These are phyloP conservation scores for Chimonanthus salicifolius DNA, from an alignment of 164 flowering plant species.

Conservation along the genomic window DNA sequence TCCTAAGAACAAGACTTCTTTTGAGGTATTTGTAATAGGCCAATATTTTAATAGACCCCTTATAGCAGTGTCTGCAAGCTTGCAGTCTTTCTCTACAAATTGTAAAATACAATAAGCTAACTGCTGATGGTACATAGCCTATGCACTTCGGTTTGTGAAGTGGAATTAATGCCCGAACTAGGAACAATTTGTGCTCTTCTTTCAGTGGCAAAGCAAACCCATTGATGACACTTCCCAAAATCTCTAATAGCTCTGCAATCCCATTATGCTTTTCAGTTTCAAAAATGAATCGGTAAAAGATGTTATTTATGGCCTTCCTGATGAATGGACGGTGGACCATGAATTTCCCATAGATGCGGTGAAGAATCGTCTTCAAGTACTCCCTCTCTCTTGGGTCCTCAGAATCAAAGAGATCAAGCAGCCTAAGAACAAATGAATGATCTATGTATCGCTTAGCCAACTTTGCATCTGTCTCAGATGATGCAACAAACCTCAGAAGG, in stretches of 20 bases:
- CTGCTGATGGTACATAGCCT: constrained; percentile 71
- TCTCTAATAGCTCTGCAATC: constrained; percentile 71
- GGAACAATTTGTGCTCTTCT: constrained; percentile 78
- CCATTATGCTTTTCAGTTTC: constrained; percentile 85
- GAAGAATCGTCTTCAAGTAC: constrained; percentile 71
- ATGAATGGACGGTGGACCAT: constrained; percentile 84
- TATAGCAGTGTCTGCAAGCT: constrained; percentile 72
- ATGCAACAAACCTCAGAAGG: constrained; percentile 59
- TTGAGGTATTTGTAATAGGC: constrained; percentile 73
- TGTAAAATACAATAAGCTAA: constrained; percentile 70
- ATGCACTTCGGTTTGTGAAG: constrained; percentile 80
- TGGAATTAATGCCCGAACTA: constrained; percentile 67
- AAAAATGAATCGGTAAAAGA: constrained; percentile 60
- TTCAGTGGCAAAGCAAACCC: constrained; percentile 86
- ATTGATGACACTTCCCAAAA: constrained; percentile 73
- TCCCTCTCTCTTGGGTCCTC: constrained; percentile 89
- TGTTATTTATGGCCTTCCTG: constrained; percentile 70
- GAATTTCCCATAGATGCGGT: constrained; percentile 79
- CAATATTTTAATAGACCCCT: constrained; percentile 70
- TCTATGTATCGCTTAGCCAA: constrained; percentile 69
- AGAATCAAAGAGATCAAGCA: constrained; percentile 72
- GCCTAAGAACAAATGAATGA: constrained; percentile 59
- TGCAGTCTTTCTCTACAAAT: constrained; percentile 83
- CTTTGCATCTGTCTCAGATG: constrained; percentile 71
- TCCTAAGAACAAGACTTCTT: constrained; percentile 70